A percentile compares a stretch with the other conserved stretches of the same genome.
Evolutionary conservation across 257 asterid genomes (phyloP).

Genomic region (Jasminum sambac): DNA sequence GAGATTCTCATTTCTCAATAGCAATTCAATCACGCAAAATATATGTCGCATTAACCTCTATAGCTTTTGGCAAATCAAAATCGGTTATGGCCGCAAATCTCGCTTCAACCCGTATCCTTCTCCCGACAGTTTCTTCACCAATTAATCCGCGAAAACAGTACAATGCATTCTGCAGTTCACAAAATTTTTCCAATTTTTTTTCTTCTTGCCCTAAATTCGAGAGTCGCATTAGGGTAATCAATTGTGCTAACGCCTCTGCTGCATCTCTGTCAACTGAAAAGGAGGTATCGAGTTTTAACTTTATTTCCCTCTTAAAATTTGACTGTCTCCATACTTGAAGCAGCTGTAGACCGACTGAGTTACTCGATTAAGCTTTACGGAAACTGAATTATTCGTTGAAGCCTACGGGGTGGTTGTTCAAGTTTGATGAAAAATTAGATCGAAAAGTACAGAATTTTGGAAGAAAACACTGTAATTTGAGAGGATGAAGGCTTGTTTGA

Average conservation of each 20-base stretch:
- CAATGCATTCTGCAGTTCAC: conserved; percentile 23
- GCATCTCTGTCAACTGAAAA: conserved; percentile 34
- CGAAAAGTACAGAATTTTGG: too few relatives aligned
- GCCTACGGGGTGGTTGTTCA: too few relatives aligned
- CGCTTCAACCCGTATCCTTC: conserved; percentile 24
- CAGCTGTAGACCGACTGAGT: not conserved
- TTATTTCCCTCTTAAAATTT: not conserved
- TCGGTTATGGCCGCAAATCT: conserved; percentile 39
- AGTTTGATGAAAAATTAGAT: too few relatives aligned
- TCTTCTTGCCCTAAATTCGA: conserved; percentile 9
- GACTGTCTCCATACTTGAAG: not conserved
- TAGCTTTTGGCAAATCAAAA: too few relatives aligned
- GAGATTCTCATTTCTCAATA: too few relatives aligned
- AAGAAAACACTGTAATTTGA: too few relatives aligned
- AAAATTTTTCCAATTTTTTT: conserved; percentile 9
- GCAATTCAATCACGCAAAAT: too few relatives aligned
- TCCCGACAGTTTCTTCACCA: conserved; percentile 24
- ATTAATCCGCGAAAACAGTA: conserved; percentile 24
- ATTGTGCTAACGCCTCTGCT: conserved; percentile 30
- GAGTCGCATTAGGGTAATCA: conserved; percentile 17
- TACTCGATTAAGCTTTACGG: not conserved
- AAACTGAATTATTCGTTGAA: not conserved
- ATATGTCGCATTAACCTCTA: too few relatives aligned
- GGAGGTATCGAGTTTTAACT: conserved; percentile 18
- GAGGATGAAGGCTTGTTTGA: too few relatives aligned